These are phyloP conservation scores for Myxozyma kluyveri DNA, from an alignment of 805 yeast genomes.

Conservation along the genomic window DNA sequence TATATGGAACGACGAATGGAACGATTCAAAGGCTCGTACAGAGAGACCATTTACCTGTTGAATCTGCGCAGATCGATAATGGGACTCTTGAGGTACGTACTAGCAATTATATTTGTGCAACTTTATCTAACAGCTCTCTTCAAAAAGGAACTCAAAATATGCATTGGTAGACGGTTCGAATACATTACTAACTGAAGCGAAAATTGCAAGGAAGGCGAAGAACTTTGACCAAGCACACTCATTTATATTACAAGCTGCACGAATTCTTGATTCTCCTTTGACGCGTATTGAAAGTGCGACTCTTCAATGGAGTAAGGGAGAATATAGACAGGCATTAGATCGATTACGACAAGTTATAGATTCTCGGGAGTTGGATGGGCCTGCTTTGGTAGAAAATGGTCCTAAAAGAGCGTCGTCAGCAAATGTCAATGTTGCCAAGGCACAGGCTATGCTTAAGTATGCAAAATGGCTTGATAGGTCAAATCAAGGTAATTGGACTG, in stretches of 20 bases:
- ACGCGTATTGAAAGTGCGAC: slow-evolving; percentile 65
- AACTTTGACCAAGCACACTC: slow-evolving; percentile 71
- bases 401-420: background rate
- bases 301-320: slow-evolving; percentile 85
- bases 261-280: slow-evolving; percentile 37
- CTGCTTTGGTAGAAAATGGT: background rate
- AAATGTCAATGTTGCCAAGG: background rate
- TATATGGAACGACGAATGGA: slow-evolving; percentile 33
- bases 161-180: slow-evolving; percentile 42
- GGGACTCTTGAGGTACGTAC: slow-evolving; percentile 32
- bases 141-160: slow-evolving; percentile 3
- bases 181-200: slow-evolving; percentile 55
- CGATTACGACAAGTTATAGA: slow-evolving; percentile 18
- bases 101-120: too few relatives aligned
- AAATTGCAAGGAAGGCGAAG: slow-evolving; percentile 62
- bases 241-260: slow-evolving; percentile 56
- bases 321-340: slow-evolving; percentile 71
- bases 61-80: slow-evolving; percentile 57
- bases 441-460: slow-evolving; percentile 62
- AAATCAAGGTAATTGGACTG: slow-evolving; percentile 73
- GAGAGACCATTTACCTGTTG: slow-evolving; percentile 57
- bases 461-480: slow-evolving; percentile 87
- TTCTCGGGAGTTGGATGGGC: slow-evolving; percentile 28
- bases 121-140: background rate
- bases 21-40: slow-evolving; percentile 52